Evolutionary conservation across 2,329 filamentous ascomycete species (phyloP).

Genomic region (Keithomyces neogunnii): DNA sequence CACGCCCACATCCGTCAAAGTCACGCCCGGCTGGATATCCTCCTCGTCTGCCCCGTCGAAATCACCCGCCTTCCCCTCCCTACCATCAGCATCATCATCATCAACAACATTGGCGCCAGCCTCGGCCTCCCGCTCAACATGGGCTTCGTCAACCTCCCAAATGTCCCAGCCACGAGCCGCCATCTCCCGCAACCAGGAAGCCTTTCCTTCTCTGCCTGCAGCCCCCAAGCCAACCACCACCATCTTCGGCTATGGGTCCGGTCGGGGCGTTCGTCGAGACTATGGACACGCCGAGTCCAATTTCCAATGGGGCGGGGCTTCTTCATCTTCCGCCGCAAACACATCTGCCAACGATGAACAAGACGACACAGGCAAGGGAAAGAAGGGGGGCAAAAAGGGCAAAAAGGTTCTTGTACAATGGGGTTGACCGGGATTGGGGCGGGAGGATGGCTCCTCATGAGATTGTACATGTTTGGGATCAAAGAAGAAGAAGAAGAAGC

Average conservation of each 20-base stretch:
- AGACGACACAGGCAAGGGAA: conserved; percentile 31
- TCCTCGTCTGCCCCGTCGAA: neutral
- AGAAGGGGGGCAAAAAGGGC: conserved; percentile 50
- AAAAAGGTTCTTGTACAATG: conserved; percentile 56
- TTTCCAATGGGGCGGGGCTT: conserved; percentile 40
- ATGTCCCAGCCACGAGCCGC: conserved; percentile 23
- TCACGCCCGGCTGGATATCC: neutral
- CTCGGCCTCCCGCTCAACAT: conserved; percentile 13
- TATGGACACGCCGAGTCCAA: conserved; percentile 38
- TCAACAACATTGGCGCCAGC: conserved; percentile 14
- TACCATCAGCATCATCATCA: conserved; percentile 17
- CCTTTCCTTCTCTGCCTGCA: conserved; percentile 75
- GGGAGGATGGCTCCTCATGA: too few species aligned
- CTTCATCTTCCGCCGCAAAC: conserved; percentile 9
- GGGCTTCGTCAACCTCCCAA: conserved; percentile 27
- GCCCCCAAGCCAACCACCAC: conserved; percentile 61
- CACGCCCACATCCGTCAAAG: conserved; percentile 11
- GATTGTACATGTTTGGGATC: too few species aligned
- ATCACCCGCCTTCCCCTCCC: conserved; percentile 35
- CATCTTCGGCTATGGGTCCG: conserved; percentile 52
- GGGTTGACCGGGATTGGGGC: conserved; percentile 31
- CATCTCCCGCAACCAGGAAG: conserved; percentile 38
- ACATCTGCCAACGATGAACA: conserved; percentile 16
- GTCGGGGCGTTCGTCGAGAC: conserved; percentile 46
- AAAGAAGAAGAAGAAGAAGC: too few species aligned